Evolutionary conservation across 1,284 basidiomycete genomes (phyloP).

Genomic region (Malassezia vespertilionis): DNA sequence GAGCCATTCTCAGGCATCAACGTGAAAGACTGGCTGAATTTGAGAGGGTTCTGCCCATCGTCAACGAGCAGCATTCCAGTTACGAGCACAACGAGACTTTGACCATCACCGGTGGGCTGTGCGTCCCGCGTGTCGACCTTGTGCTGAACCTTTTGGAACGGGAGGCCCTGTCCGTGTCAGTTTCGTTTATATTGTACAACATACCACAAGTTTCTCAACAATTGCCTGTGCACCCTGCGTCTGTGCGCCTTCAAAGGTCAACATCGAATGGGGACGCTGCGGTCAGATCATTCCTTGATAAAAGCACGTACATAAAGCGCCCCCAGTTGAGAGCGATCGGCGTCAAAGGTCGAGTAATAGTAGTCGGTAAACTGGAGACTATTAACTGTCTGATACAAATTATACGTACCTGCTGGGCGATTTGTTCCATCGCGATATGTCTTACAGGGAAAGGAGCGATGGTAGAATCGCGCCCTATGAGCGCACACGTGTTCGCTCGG

Average conservation of each 20-base stretch:
- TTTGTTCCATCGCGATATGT: constrained; percentile 36
- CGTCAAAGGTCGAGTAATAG: constrained; percentile 56
- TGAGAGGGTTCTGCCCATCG: constrained; percentile 24
- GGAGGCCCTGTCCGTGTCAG: constrained; percentile 58
- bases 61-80: constrained; percentile 62
- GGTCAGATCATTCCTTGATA: neutral
- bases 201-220: constrained; percentile 61
- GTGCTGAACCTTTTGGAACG: constrained; percentile 73
- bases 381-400: neutral
- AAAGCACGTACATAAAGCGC: constrained; percentile 61
- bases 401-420: constrained; percentile 31
- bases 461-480: neutral
- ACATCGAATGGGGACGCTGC: constrained; percentile 73
- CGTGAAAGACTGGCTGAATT: constrained; percentile 58
- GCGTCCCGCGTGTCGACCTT: constrained; percentile 73
- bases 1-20: constrained; percentile 64
- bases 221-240: constrained; percentile 59
- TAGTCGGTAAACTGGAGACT: constrained; percentile 38
- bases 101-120: constrained; percentile 65
- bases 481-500: neutral
- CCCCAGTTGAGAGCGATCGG: constrained; percentile 53
- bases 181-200: constrained; percentile 36
- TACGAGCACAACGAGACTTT: constrained; percentile 71
- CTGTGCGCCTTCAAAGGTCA: constrained; percentile 68
- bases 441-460: neutral